These are phyloP conservation scores for Cryoendolithus antarcticus DNA, from an alignment of 2,329 filamentous ascomycete species.

Conservation along the genomic window DNA sequence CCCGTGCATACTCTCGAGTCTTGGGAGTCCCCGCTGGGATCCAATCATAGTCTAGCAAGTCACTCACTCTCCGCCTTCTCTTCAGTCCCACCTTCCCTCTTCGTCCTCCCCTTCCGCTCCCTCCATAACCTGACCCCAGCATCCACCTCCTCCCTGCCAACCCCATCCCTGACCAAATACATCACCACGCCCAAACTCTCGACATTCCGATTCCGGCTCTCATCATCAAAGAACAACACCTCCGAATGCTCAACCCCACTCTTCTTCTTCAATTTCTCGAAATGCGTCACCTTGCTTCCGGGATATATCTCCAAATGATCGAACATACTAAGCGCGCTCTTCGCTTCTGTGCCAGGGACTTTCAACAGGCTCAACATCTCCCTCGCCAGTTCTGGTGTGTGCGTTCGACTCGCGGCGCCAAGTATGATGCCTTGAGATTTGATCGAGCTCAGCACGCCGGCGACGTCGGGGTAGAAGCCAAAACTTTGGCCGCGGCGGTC, in stretches of 20 bases:
- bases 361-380: slow-evolving; percentile 69
- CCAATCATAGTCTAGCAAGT: no score
- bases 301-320: slow-evolving; percentile 54
- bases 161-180: slow-evolving; percentile 67
- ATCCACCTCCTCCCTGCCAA: slow-evolving; percentile 66
- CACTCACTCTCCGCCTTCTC: no score
- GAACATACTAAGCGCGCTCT: slow-evolving; percentile 38
- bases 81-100: slow-evolving; percentile 8
- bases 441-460: slow-evolving; percentile 44
- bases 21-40: no score
- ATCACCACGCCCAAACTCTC: slow-evolving; percentile 71
- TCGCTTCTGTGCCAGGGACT: slow-evolving; percentile 40
- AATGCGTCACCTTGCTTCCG: slow-evolving; percentile 73
- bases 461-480: slow-evolving; percentile 35
- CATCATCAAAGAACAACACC: slow-evolving; percentile 95
- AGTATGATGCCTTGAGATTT: slow-evolving; percentile 43
- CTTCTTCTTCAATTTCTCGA: slow-evolving; percentile 57
- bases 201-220: slow-evolving; percentile 77
- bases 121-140: slow-evolving; percentile 72
- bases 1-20: no score
- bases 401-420: slow-evolving; percentile 69
- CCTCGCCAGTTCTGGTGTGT: slow-evolving; percentile 64
- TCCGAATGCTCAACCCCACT: slow-evolving; percentile 64
- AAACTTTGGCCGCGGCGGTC: slow-evolving; percentile 37
- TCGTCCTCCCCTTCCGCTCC: slow-evolving; percentile 45